These are phyloP conservation scores for Gossypium australe DNA, from an alignment of 345 rosid genomes.

Conservation along the genomic window DNA sequence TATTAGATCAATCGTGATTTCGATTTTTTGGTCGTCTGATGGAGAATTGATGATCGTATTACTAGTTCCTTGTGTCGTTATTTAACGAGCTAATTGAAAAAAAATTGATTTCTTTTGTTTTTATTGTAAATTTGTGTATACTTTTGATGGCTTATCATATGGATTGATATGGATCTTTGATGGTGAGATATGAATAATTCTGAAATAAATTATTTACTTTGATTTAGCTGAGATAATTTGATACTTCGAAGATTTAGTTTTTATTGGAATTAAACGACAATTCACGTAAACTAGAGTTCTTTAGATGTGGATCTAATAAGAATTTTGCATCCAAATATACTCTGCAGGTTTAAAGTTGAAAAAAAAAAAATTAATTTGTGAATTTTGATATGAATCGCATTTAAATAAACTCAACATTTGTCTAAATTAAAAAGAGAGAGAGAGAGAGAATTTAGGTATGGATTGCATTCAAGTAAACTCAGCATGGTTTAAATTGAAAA, in stretches of 20 bases:
- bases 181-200: background rate
- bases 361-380: background rate
- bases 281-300: background rate
- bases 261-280: background rate
- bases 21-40: background rate
- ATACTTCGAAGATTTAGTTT: no score
- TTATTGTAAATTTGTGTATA: background rate
- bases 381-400: background rate
- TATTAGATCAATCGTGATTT: background rate
- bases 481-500: background rate
- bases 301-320: background rate
- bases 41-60: background rate
- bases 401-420: background rate
- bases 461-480: background rate
- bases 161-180: constrained; percentile 3
- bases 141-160: background rate
- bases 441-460: background rate
- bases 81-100: background rate
- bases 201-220: background rate
- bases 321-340: background rate
- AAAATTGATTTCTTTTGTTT: background rate
- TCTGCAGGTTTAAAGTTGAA: background rate
- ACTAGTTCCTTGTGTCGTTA: background rate
- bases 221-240: background rate
- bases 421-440: background rate